Base-by-base conservation (phyloP, 768 basidiomycete species). In the Boletus fagicola region DNA sequence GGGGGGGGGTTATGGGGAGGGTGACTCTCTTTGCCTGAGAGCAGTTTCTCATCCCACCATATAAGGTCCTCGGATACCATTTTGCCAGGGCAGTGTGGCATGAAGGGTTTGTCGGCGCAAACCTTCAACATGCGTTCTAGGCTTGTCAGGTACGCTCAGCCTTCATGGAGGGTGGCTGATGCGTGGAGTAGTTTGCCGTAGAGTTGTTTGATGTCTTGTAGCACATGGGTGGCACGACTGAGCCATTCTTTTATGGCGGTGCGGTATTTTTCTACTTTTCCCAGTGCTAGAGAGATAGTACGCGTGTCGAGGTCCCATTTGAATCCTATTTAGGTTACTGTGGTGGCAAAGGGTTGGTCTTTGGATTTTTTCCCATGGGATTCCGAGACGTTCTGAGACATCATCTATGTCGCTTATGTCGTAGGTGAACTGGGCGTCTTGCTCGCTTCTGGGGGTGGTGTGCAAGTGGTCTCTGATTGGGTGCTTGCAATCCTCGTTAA, bases 301-400 rank as follows among this genome's bases (percentile, higher is more conserved):
- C 6, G 31, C 0, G 15, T 0, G 0, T 16, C 48, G 3, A 76
- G 42, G 39, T 76, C 60, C 78, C 75, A 78, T 13, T 54, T 20
- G 64, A 78, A 77, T 2, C 77, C 73, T 8, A 65, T 61, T 22
- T 65, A 63, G 0, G 24, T 10, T 38, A 1, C 26, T 49, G 3
- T 31, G 2, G 15, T 5, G 1, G 31, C 1, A 12, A 65, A 65
- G 0, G 48, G 57, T 18, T 65, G 60, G 31, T 65, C 59, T 18
- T 65, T 65, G 1, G 44, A 33, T 0, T 0, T 4, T n/a, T 63
- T 63, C 64, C 62, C 62, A 65, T 0, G 55, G 58, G 0, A 66
- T 54, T 0, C 61, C 61, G 1, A 66, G 58, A 0, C 12, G 1
- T 0, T 39, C 0, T 0, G 64, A 64, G 0, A 59, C 2, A 0